Conservation (phyloP, 768 basidiomycete species). For the Pleurotus tuber-regium region DNA sequence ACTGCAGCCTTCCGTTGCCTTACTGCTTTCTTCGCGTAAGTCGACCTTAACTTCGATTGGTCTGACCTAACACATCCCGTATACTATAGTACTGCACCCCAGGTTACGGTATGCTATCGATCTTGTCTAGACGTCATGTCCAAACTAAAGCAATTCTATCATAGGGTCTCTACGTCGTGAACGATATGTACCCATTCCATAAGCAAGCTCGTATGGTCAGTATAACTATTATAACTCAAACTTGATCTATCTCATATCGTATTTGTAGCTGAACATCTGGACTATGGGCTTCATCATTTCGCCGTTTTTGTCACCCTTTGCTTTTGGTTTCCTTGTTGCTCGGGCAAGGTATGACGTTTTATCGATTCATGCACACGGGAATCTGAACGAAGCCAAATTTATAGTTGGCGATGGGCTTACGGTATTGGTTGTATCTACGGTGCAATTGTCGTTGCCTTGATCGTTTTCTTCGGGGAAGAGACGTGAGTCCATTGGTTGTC, state of each 20-base stretch:
- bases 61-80: constrained; percentile 3
- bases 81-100: constrained; percentile 48
- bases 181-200: constrained; percentile 69
- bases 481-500: constrained; percentile 46
- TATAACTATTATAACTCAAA: background rate
- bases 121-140: background rate
- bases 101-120: constrained; percentile 47
- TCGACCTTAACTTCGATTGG: background rate
- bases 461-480: constrained; percentile 62
- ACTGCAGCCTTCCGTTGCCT: constrained; percentile 53
- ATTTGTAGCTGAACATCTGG: constrained; percentile 59
- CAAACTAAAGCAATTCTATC: background rate
- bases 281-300: constrained; percentile 72
- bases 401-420: constrained; percentile 61
- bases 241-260: too few relatives aligned
- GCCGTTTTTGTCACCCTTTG: constrained; percentile 62
- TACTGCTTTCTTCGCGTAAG: constrained; percentile 55
- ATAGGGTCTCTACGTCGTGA: constrained; percentile 58
- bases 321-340: constrained; percentile 67
- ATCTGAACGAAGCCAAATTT: background rate
- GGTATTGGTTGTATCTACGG: constrained; percentile 63
- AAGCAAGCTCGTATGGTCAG: constrained; percentile 61
- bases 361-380: too few relatives aligned
- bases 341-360: constrained; percentile 33
- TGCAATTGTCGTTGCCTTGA: constrained; percentile 50